Conservation (phyloP, 2,329 filamentous ascomycete genomes). For the Cordyceps cateniannulata region DNA sequence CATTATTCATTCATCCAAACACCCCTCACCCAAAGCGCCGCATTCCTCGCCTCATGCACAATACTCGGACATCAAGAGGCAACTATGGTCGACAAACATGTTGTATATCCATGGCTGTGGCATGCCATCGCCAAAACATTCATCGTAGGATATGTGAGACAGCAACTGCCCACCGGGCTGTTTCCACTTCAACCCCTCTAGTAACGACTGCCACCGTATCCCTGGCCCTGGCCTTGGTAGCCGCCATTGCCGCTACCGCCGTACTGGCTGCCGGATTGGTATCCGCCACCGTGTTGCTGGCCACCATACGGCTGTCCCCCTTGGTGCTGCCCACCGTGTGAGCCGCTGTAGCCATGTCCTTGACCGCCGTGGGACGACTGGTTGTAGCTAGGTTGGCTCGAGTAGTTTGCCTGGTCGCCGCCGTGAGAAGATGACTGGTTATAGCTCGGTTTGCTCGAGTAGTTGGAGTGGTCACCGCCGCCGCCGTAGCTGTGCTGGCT, state of each 20-base stretch:
- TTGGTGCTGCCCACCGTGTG: neutral
- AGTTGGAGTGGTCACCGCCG: constrained; percentile 8
- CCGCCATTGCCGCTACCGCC: neutral
- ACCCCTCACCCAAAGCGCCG: constrained; percentile 1
- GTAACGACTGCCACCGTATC: constrained; percentile 5
- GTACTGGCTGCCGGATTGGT: constrained; percentile 7
- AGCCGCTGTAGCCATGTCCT: constrained; percentile 2
- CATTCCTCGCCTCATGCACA: constrained; percentile 3
- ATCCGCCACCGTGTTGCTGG: constrained; percentile 4
- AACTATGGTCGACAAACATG: neutral
- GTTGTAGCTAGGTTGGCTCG: neutral
- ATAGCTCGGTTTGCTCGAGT: neutral
- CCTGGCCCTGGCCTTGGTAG: constrained; percentile 8
- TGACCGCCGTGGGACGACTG: neutral
- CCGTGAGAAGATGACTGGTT: neutral
- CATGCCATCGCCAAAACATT: neutral
- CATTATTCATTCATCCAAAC: constrained; percentile 11
- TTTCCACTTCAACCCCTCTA: neutral
- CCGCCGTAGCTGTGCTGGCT: constrained; percentile 22
- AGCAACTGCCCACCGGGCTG: neutral
- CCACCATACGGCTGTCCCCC: neutral
- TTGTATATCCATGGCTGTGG: neutral
- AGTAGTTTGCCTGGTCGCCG: neutral
- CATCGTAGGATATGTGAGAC: neutral
- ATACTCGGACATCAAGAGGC: neutral